phyloP scores from a whole-genome alignment of 2,329 filamentous ascomycete species.

The Fusarium sp. region DNA sequence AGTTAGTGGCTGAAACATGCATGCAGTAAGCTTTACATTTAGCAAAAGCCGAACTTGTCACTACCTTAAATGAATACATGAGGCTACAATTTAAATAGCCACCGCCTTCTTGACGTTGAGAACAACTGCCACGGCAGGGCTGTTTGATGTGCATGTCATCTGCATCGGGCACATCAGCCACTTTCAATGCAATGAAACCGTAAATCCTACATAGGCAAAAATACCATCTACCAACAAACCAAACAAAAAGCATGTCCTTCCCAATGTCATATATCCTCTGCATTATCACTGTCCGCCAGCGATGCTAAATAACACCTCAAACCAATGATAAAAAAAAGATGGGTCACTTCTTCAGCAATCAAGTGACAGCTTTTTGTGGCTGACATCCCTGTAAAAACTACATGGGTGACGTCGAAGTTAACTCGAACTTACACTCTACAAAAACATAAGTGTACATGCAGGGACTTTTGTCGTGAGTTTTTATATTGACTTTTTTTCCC shows the following conservation, averaged over 20 bases:
- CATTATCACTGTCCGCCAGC: slow-evolving; percentile 5
- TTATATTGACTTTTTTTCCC: not conserved
- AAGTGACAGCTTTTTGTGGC: slow-evolving; percentile 33
- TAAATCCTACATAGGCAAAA: not conserved
- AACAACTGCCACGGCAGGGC: not conserved
- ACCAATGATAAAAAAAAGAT: slow-evolving; percentile 5
- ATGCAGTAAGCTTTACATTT: too few species aligned
- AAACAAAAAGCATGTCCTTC: not conserved
- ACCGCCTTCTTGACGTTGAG: not conserved
- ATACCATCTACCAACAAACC: not conserved
- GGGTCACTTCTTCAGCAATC: slow-evolving; percentile 1
- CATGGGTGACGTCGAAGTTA: slow-evolving; percentile 25
- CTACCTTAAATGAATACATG: too few species aligned
- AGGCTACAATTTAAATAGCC: not conserved
- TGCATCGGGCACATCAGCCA: not conserved
- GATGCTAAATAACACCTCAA: not conserved
- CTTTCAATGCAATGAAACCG: slow-evolving; percentile 5
- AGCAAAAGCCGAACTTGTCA: too few species aligned
- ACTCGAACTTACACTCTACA: slow-evolving; percentile 30
- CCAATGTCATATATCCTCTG: not conserved
- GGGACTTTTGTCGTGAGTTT: slow-evolving; percentile 18
- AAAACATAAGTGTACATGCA: slow-evolving; percentile 16
- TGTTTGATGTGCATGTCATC: not conserved
- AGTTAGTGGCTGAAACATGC: not conserved
- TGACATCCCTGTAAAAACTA: slow-evolving; percentile 22